phyloP scores from a whole-genome alignment of 2,329 filamentous ascomycete species.

The Arthrobotrys megalospora region DNA sequence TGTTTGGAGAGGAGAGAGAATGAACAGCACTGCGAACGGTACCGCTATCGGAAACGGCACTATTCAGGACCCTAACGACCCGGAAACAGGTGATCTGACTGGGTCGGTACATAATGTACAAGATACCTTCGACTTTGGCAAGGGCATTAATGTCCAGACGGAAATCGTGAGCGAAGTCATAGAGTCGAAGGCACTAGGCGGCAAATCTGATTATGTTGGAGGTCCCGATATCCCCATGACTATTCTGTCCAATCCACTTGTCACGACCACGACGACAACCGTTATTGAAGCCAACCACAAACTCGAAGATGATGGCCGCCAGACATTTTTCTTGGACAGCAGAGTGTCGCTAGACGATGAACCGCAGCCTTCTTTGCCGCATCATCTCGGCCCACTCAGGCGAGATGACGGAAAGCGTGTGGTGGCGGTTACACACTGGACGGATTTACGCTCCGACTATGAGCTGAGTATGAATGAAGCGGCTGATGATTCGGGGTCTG shows the following conservation, averaged over 20 bases:
- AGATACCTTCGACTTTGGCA: slow-evolving; percentile 29
- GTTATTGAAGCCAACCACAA: slow-evolving; percentile 54
- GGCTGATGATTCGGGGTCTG: slow-evolving; percentile 36
- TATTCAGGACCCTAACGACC: slow-evolving; percentile 44
- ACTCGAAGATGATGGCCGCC: slow-evolving; percentile 29
- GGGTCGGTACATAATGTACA: slow-evolving; percentile 3
- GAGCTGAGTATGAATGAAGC: slow-evolving; percentile 54
- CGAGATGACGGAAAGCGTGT: slow-evolving; percentile 36
- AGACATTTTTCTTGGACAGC: slow-evolving; percentile 47
- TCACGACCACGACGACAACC: slow-evolving; percentile 34
- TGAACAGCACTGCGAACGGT: slow-evolving; percentile 26
- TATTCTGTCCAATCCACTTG: slow-evolving; percentile 27
- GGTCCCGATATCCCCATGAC: slow-evolving; percentile 43
- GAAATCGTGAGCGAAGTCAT: slow-evolving; percentile 62
- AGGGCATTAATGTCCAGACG: slow-evolving; percentile 62
- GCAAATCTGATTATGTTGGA: background rate
- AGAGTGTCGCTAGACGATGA: slow-evolving; percentile 50
- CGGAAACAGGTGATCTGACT: slow-evolving; percentile 44
- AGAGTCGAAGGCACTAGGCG: slow-evolving; percentile 53
- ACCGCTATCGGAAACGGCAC: slow-evolving; percentile 44
- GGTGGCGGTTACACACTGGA: slow-evolving; percentile 41
- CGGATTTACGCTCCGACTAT: slow-evolving; percentile 52
- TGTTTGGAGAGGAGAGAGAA: slow-evolving; percentile 57
- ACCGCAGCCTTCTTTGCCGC: slow-evolving; percentile 20
- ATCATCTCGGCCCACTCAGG: background rate